Evolutionary conservation across 2,329 filamentous ascomycete species (phyloP).

Genomic region (Reticulascus tulasneorum): DNA sequence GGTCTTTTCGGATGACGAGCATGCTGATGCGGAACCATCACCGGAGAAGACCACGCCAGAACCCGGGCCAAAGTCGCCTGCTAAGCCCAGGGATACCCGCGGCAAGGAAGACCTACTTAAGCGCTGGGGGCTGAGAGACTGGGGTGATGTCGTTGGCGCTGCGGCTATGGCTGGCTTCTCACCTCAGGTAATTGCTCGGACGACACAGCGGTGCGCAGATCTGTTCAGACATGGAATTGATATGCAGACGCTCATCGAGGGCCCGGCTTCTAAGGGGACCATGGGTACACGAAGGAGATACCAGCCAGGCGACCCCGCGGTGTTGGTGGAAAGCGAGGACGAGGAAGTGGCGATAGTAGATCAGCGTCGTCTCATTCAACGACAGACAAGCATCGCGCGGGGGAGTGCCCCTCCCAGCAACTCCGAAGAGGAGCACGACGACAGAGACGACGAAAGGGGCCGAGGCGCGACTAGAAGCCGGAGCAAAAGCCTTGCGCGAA

Average conservation of each 20-base stretch:
- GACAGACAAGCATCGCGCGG: slow-evolving; percentile 23
- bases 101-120: slow-evolving; percentile 20
- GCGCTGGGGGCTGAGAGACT: slow-evolving; percentile 59
- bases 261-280: slow-evolving; percentile 14
- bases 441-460: not conserved
- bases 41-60: slow-evolving; percentile 15
- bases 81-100: slow-evolving; percentile 11
- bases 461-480: not conserved
- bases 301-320: not conserved
- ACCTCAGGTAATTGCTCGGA: slow-evolving; percentile 58
- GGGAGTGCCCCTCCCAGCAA: slow-evolving; percentile 16
- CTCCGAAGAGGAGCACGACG: slow-evolving; percentile 3
- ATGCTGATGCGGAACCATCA: too few relatives aligned
- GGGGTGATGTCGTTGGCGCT: slow-evolving; percentile 79
- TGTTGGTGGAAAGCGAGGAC: slow-evolving; percentile 3
- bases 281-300: slow-evolving; percentile 6
- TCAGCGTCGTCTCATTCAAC: slow-evolving; percentile 26
- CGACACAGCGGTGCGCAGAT: slow-evolving; percentile 68
- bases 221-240: slow-evolving; percentile 72
- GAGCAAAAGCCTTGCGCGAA: slow-evolving; percentile 15
- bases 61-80: slow-evolving; percentile 12
- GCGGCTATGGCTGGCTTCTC: slow-evolving; percentile 73
- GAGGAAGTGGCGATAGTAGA: not conserved
- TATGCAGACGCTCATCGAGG: slow-evolving; percentile 51
- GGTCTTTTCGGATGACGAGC: slow-evolving; percentile 14